Percentiles rank a stretch among this genome's conserved stretches.
These are phyloP conservation scores for Globisporangium spiculum DNA, from an alignment of 352 stramenopile species.

Conservation along the genomic window DNA sequence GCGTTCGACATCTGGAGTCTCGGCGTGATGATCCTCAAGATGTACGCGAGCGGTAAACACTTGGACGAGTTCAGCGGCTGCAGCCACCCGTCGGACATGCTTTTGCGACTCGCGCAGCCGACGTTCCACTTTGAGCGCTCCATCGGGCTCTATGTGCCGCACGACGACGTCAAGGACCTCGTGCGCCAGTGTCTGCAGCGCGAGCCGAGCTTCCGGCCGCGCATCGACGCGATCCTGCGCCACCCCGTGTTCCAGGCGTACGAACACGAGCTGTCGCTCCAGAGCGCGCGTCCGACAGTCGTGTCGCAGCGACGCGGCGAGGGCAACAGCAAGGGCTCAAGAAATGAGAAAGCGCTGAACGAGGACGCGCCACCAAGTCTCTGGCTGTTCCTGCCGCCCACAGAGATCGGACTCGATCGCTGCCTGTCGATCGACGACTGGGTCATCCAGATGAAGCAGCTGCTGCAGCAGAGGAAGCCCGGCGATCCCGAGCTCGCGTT, in stretches of 20 bases:
- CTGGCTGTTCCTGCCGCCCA: conserved; percentile 59
- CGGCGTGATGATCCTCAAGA: conserved; percentile 53
- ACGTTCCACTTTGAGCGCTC: conserved; percentile 44
- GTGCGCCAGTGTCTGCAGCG: conserved; percentile 39
- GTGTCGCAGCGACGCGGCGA: background rate
- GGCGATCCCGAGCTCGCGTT: conserved; percentile 39
- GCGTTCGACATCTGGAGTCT: conserved; percentile 63
- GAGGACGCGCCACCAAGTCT: conserved; percentile 50
- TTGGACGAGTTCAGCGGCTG: conserved; percentile 54
- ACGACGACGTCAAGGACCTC: conserved; percentile 44
- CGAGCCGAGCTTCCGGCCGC: conserved; percentile 34
- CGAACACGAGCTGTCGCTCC: conserved; percentile 19
- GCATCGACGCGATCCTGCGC: conserved; percentile 30
- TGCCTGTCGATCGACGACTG: conserved; percentile 46
- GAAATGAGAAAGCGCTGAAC: background rate
- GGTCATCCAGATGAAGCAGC: conserved; percentile 33
- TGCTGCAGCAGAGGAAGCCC: conserved; percentile 27
- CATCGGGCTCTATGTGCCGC: conserved; percentile 41
- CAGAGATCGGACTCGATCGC: conserved; percentile 32
- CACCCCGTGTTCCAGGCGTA: conserved; percentile 39
- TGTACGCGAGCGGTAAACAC: conserved; percentile 39
- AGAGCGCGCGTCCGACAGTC: background rate
- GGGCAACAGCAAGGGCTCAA: background rate
- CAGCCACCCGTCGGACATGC: conserved; percentile 26
- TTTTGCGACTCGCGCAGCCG: conserved; percentile 28